phyloP scores from a whole-genome alignment of 176 grass and related monocot genomes.

The Carex cristatella region DNA sequence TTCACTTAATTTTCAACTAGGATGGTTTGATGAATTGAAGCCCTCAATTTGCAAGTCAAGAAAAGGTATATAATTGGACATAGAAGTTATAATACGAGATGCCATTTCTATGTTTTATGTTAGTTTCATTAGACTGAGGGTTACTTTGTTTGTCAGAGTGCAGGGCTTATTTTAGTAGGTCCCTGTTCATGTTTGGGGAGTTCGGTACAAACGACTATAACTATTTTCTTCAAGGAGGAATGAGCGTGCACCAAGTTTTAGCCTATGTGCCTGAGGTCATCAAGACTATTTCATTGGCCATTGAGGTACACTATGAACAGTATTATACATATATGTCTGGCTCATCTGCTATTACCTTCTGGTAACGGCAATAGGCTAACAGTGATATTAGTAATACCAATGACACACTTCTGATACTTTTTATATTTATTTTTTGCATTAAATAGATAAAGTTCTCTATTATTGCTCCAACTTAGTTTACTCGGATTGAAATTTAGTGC shows the following conservation, averaged over 20 bases:
- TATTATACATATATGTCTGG: neutral
- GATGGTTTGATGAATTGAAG: conserved; percentile 55
- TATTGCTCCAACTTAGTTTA: neutral
- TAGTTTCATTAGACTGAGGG: conserved; percentile 6
- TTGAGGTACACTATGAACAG: conserved; percentile 34
- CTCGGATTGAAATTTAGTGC: neutral
- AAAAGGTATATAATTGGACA: neutral
- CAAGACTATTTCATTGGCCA: conserved; percentile 19
- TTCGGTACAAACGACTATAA: conserved; percentile 46
- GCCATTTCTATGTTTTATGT: neutral
- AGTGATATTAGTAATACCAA: neutral
- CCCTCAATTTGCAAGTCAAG: conserved; percentile 7
- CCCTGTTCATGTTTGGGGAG: conserved; percentile 41
- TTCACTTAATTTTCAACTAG: conserved; percentile 53
- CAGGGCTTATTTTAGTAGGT: conserved; percentile 25
- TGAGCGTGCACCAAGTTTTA: conserved; percentile 24
- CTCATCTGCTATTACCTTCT: neutral
- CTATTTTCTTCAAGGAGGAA: neutral
- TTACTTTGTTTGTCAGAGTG: conserved; percentile 29
- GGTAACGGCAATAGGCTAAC: neutral
- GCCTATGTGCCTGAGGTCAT: conserved; percentile 28
- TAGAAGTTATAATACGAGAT: neutral
- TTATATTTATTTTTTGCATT: neutral
- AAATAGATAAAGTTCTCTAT: neutral
- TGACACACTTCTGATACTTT: neutral